Evolutionary conservation across 768 basidiomycete genomes (phyloP), one percentile per base, ranked within the genome.

Genomic region (Boletus insuetus): DNA sequence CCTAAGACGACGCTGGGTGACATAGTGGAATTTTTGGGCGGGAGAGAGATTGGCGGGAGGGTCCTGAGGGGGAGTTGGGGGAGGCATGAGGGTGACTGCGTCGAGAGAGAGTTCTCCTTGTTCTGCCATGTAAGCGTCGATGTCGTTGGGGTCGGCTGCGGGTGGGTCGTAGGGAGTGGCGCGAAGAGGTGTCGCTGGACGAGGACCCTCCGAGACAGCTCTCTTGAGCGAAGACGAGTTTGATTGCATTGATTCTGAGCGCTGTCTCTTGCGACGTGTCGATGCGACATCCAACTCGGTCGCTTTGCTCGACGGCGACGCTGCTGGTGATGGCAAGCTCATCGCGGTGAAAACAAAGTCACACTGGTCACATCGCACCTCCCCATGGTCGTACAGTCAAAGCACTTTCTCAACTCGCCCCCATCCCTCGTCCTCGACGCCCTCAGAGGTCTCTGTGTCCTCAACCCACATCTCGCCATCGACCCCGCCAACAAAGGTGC

Each of bases 401-500:
- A 96, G 64, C 94, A 97, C 75, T 82, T 97, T 58, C 59, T 90
- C 57, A 94, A 94, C 71, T 67, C 78, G 4, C 78, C 92, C 2
- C 73, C 81, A 35, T 75, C 82, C 3, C 80, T 95, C 39, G 93
- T 94, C 22, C 68, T 85, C 49, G 89, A 95, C 65, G 86, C 91
- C 0, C 82, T 97, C 40, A 73, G 77, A 54, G 94, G 92, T 4
- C 74, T 94, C 22, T 83, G 81, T 62, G 78, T 79, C 1, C 58
- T 86, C 46, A 94, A 95, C 70, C 85, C 91, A 0, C 75, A 82
- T 42, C 70, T 96, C 54, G 75, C 80, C 34, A 76, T 96, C 41
- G 91, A 96, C 70, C 71, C 74, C 3, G 72, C 77, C 20, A 84
- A 88, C 69, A 90, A 85, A 77, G 86, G 91, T 51, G 0, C 17